Evolutionary conservation across 306 rosid species (phyloP), one percentile per base, ranked within the genome.

Genomic region (Vicia villosa): DNA sequence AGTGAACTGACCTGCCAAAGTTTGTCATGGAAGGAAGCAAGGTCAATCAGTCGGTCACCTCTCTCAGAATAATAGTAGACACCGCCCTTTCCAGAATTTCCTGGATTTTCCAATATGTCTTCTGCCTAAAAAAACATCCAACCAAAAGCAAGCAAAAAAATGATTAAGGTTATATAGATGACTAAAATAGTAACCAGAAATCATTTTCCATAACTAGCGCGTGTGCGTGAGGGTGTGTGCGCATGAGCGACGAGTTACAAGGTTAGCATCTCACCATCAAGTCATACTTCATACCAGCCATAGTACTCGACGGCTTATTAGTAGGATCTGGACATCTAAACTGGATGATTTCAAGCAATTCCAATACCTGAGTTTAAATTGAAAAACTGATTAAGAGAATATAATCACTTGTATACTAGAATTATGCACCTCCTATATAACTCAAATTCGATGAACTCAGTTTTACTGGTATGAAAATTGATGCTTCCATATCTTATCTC

Each of bases 41-140:
- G 90, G 72, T 90, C 97, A 77, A 94, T 90, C 42, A 94, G 80
- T 51, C 98, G 86, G 74, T 94, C 98, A 64, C 96, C 97, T 69
- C 98, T 86, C 89, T 94, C 98, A 37, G 98, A 90, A 82, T 87
- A 94, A 76, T 87, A 91, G 82, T 88, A 87, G 65, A 94, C 84
- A 80, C 92, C 92, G 54, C 94, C 96, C 81, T 84, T 94, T 70
- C 87, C 89, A 68, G 92, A 87, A 76, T 81, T 90, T 66, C 89
- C 85, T 17, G 96, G 86, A 83, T 88, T 86, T 49, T 81, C 83
- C 50, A 90, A 87, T 63, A 94, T 74, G 24, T 94, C 96, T 67
- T 90, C 91, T 9, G 76, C 93, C 98, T 94, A 78, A 28, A 63
- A 63, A 68, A 10, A 45, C 46, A 69, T 37, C 46, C 66, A 22